Percentiles rank a stretch among this genome's conserved stretches.
These are phyloP conservation scores for Pestalotiopsis sp. DNA, from an alignment of 2,329 filamentous ascomycete genomes.

Conservation along the genomic window DNA sequence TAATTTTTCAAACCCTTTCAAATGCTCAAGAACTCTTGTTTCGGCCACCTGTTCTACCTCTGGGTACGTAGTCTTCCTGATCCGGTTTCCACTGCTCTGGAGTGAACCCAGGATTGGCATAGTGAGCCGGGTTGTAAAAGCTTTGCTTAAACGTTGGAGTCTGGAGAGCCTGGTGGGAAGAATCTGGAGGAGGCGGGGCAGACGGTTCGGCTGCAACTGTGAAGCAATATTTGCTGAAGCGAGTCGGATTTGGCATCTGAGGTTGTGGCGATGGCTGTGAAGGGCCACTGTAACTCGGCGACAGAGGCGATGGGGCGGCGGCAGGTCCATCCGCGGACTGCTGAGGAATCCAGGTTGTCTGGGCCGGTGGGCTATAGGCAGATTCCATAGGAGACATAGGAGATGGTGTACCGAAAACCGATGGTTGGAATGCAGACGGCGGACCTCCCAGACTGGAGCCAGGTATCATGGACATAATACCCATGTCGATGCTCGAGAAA, in stretches of 20 bases:
- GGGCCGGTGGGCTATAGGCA: conserved; percentile 34
- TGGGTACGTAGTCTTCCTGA: conserved; percentile 33
- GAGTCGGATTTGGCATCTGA: conserved; percentile 29
- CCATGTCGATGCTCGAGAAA: conserved; percentile 44
- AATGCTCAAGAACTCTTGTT: conserved; percentile 31
- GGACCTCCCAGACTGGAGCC: conserved; percentile 32
- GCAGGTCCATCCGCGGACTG: conserved; percentile 31
- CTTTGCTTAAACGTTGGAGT: conserved; percentile 66
- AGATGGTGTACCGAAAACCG: conserved; percentile 30
- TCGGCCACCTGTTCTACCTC: conserved; percentile 19
- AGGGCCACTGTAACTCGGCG: conserved; percentile 21
- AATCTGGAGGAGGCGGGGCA: conserved; percentile 36
- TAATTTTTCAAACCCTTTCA: conserved; percentile 23
- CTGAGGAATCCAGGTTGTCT: conserved; percentile 37
- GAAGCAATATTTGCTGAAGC: conserved; percentile 58
- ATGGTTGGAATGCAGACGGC: conserved; percentile 29
- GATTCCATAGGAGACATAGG: conserved; percentile 35
- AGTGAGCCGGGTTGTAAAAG: conserved; percentile 67
- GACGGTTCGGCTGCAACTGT: conserved; percentile 35
- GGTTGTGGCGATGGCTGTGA: conserved; percentile 33
- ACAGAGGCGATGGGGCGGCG: conserved; percentile 20
- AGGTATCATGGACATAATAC: conserved; percentile 47
- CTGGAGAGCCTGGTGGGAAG: conserved; percentile 39
- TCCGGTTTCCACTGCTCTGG: conserved; percentile 52
- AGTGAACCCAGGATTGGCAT: conserved; percentile 63